Percentiles rank a stretch among this genome's conserved stretches.
Evolutionary conservation across 1,284 basidiomycete genomes (phyloP).

Genomic region (Sanghuangporus sanghuang): DNA sequence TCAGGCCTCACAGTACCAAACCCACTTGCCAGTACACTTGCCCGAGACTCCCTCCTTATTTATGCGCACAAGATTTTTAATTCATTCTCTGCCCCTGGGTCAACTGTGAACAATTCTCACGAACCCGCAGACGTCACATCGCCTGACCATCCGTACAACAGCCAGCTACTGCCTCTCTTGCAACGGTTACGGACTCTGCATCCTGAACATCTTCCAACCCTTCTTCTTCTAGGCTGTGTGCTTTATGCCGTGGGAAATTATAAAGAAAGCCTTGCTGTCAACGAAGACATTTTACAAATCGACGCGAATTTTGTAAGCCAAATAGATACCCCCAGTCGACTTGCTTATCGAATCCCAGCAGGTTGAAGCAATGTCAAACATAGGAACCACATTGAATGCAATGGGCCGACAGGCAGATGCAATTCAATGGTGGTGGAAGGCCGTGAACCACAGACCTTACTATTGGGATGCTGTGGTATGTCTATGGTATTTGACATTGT

Average conservation of each 20-base stretch:
- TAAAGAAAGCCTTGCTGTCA: slow-evolving; percentile 19
- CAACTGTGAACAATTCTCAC: background rate
- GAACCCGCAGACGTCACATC: slow-evolving; percentile 5
- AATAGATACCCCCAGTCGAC: background rate
- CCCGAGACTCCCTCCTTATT: slow-evolving; percentile 24
- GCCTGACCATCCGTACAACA: slow-evolving; percentile 19
- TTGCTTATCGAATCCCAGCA: slow-evolving; percentile 15
- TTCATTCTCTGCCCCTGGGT: background rate
- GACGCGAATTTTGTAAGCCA: slow-evolving; percentile 34
- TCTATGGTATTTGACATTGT: slow-evolving; percentile 15
- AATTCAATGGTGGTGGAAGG: slow-evolving; percentile 41
- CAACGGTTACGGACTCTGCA: slow-evolving; percentile 28
- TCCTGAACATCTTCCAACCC: slow-evolving; percentile 27
- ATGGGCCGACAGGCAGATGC: slow-evolving; percentile 31
- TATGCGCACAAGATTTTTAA: slow-evolving; percentile 26
- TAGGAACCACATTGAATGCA: slow-evolving; percentile 43
- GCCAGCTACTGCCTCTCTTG: slow-evolving; percentile 23
- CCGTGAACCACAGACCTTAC: slow-evolving; percentile 35
- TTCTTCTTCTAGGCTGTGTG: slow-evolving; percentile 32
- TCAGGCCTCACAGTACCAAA: slow-evolving; percentile 2
- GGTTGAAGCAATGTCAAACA: slow-evolving; percentile 47
- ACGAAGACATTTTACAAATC: slow-evolving; percentile 21
- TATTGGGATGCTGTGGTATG: slow-evolving; percentile 37
- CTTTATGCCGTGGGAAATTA: slow-evolving; percentile 30
- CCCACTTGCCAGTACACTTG: slow-evolving; percentile 20